These are phyloP conservation scores for Cubamyces sp. DNA, from an alignment of 768 basidiomycete genomes.

Conservation along the genomic window DNA sequence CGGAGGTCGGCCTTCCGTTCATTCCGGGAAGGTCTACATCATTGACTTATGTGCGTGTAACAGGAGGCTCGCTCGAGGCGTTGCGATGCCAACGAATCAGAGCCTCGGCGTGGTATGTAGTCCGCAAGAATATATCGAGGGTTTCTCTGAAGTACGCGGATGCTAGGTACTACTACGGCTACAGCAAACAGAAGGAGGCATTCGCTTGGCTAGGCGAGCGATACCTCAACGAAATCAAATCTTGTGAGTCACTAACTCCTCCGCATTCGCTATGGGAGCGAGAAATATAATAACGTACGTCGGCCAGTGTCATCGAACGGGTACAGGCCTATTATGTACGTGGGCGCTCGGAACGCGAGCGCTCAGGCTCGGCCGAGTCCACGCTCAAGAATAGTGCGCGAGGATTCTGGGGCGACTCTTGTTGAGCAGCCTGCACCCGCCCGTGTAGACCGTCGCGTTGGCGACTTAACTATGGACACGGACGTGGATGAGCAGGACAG, in stretches of 20 bases:
- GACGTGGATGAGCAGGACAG: constrained; percentile 1
- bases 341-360: constrained; percentile 8
- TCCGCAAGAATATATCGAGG: too few species aligned
- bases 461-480: not conserved
- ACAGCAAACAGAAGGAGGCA: constrained; percentile 14
- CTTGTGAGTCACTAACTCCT: constrained; percentile 17
- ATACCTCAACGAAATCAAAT: constrained; percentile 27
- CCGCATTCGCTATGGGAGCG: not conserved
- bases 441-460: not conserved
- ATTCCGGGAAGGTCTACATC: not conserved
- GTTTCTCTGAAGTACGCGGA: not conserved
- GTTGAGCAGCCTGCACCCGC: constrained; percentile 1
- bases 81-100: constrained; percentile 16
- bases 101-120: constrained; percentile 25
- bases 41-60: constrained; percentile 11
- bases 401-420: constrained; percentile 9
- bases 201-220: constrained; percentile 28
- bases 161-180: constrained; percentile 25
- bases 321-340: constrained; percentile 17
- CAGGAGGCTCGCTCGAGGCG: constrained; percentile 9
- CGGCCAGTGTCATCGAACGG: constrained; percentile 18
- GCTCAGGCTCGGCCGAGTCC: not conserved
- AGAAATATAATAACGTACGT: not conserved
- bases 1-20: constrained; percentile 21
- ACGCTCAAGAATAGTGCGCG: not conserved